Conservation (phyloP, 129 eudicot species). For the Saposhnikovia divaricata region DNA sequence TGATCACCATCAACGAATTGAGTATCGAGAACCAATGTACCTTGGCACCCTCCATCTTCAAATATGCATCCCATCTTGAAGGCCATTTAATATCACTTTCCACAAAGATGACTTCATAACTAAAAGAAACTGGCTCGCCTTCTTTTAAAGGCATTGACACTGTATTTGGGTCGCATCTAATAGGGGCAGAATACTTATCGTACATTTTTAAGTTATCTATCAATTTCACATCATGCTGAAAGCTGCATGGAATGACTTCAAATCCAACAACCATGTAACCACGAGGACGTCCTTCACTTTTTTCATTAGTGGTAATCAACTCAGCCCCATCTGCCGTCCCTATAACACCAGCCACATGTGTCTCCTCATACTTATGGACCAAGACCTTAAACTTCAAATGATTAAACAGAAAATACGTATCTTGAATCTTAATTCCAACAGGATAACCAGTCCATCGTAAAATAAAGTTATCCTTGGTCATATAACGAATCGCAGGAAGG, state of each 20-base stretch:
- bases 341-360: constrained; percentile 8
- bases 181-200: neutral
- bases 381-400: constrained; percentile 6
- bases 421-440: constrained; percentile 4
- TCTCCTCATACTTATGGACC: constrained; percentile 9
- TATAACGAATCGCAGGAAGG: constrained; percentile 2
- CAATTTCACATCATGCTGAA: constrained; percentile 1
- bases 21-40: constrained; percentile 11
- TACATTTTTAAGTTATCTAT: neutral
- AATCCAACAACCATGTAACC: constrained; percentile 12
- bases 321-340: constrained; percentile 12
- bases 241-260: constrained; percentile 9
- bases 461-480: constrained; percentile 1
- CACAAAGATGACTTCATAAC: constrained; percentile 4
- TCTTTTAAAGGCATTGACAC: constrained; percentile 4
- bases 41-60: constrained; percentile 9
- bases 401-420: constrained; percentile 2
- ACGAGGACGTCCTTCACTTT: neutral
- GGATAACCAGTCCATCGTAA: constrained; percentile 10
- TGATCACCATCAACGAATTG: constrained; percentile 7
- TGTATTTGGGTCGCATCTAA: neutral
- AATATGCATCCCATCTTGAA: constrained; percentile 6
- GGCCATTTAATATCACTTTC: constrained; percentile 10
- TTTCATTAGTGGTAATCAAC: constrained; percentile 1
- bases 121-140: constrained; percentile 4